Evolutionary conservation across 352 stramenopile genomes (phyloP).

Genomic region (Phytophthora capsici): DNA sequence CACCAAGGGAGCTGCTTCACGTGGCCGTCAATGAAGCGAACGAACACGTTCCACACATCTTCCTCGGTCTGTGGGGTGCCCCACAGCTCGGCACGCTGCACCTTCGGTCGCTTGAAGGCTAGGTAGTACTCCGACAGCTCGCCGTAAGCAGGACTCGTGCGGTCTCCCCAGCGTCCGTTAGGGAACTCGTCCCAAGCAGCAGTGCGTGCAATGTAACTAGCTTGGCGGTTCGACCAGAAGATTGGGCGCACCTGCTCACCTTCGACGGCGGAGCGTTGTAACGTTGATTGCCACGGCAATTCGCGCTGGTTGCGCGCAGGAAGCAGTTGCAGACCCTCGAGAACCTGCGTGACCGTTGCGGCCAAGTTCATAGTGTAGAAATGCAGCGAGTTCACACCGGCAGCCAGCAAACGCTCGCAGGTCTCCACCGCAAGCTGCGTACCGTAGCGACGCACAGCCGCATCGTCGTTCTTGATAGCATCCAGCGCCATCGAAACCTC

Average conservation of each 20-base stretch:
- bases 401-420: conserved; percentile 89
- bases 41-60: conserved; percentile 97
- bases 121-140: conserved; percentile 96
- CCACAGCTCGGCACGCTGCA: conserved; percentile 78
- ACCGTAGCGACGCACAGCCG: conserved; percentile 94
- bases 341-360: conserved; percentile 83
- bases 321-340: conserved; percentile 79
- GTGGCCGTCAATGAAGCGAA: conserved; percentile 75
- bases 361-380: conserved; percentile 97
- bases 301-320: conserved; percentile 67
- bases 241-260: conserved; percentile 95
- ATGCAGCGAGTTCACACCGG: conserved; percentile 83
- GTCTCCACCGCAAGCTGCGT: conserved; percentile 95
- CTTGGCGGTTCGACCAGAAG: conserved; percentile 98
- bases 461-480: conserved; percentile 94
- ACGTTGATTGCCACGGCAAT: conserved; percentile 75
- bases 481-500: conserved; percentile 78
- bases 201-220: conserved; percentile 97
- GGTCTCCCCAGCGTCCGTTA: conserved; percentile 96
- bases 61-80: conserved; percentile 80
- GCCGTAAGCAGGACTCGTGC: conserved; percentile 94
- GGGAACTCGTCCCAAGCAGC: conserved; percentile 97
- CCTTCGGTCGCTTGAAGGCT: conserved; percentile 81
- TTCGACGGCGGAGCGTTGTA: conserved; percentile 67
- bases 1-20: conserved; percentile 97